Conservation (phyloP, 2,329 filamentous ascomycete species). For the Venturia effusa region DNA sequence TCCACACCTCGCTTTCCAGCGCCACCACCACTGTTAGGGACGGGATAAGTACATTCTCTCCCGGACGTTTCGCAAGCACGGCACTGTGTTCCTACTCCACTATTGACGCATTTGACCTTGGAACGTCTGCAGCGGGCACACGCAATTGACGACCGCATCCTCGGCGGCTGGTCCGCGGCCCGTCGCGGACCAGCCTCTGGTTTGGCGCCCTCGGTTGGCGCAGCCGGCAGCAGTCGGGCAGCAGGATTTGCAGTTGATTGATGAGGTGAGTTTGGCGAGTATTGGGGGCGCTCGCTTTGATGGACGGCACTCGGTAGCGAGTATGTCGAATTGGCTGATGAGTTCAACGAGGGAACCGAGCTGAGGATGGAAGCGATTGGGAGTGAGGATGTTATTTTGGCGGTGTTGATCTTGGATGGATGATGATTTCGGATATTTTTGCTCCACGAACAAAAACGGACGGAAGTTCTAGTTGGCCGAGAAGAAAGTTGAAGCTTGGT, state of each 20-base stretch:
- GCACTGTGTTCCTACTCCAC: constrained; percentile 60
- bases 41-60: constrained; percentile 63
- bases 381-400: constrained; percentile 22
- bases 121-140: constrained; percentile 66
- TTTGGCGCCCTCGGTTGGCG: constrained; percentile 14
- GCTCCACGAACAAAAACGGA: neutral
- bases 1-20: constrained; percentile 19
- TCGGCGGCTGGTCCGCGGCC: constrained; percentile 19
- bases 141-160: constrained; percentile 69
- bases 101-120: constrained; percentile 82
- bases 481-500: neutral
- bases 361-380: constrained; percentile 20
- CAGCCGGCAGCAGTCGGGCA: constrained; percentile 18
- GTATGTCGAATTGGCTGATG: constrained; percentile 15
- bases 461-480: neutral
- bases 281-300: constrained; percentile 13
- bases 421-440: neutral
- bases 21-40: constrained; percentile 30
- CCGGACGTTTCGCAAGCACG: constrained; percentile 62
- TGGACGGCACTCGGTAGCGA: constrained; percentile 17
- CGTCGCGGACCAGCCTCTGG: constrained; percentile 13
- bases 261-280: constrained; percentile 11
- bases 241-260: constrained; percentile 12
- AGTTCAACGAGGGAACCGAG: constrained; percentile 12
- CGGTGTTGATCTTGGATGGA: constrained; percentile 14